A percentile compares a stretch with the other conserved stretches of the same genome.
Evolutionary conservation across 75 land plant species (phyloP).

Genomic region (Larix kaempferi): DNA sequence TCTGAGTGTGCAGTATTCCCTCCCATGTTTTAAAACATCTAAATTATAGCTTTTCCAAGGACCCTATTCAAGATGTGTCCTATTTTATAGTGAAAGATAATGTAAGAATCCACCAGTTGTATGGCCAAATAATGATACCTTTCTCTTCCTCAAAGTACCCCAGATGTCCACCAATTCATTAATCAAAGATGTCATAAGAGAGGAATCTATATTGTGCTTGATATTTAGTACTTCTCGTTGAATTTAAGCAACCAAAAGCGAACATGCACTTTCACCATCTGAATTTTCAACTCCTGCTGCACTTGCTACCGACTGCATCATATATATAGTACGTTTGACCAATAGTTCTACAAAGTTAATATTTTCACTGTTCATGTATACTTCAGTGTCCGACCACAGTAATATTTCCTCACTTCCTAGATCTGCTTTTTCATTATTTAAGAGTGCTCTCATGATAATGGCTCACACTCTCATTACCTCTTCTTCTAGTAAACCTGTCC

Average conservation of each 20-base stretch:
- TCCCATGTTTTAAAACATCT: slow-evolving; percentile 29
- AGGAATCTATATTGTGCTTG: slow-evolving; percentile 23
- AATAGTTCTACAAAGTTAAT: slow-evolving; percentile 23
- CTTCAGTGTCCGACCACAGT: slow-evolving; percentile 9
- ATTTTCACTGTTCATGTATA: slow-evolving; percentile 7
- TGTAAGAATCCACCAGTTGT: slow-evolving; percentile 85
- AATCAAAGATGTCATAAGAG: slow-evolving; percentile 19
- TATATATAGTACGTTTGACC: slow-evolving; percentile 41
- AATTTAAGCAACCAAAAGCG: slow-evolving; percentile 54
- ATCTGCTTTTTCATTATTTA: not conserved
- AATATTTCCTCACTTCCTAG: slow-evolving; percentile 4
- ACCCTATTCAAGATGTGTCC: slow-evolving; percentile 12
- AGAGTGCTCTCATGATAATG: slow-evolving; percentile 29
- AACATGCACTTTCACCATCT: slow-evolving; percentile 59
- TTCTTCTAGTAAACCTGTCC: slow-evolving; percentile 49
- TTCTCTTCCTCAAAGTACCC: slow-evolving; percentile 78
- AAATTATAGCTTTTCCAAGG: slow-evolving; percentile 2
- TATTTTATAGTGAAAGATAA: slow-evolving; percentile 65
- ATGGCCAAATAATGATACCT: slow-evolving; percentile 69
- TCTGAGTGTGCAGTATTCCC: slow-evolving; percentile 51
- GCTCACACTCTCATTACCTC: slow-evolving; percentile 46
- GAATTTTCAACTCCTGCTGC: slow-evolving; percentile 56
- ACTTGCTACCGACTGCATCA: slow-evolving; percentile 71
- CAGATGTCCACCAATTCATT: slow-evolving; percentile 71
- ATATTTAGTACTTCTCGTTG: slow-evolving; percentile 29